These are phyloP conservation scores for Alternaria ethzedia DNA, from an alignment of 2,329 filamentous ascomycete genomes.

Conservation along the genomic window DNA sequence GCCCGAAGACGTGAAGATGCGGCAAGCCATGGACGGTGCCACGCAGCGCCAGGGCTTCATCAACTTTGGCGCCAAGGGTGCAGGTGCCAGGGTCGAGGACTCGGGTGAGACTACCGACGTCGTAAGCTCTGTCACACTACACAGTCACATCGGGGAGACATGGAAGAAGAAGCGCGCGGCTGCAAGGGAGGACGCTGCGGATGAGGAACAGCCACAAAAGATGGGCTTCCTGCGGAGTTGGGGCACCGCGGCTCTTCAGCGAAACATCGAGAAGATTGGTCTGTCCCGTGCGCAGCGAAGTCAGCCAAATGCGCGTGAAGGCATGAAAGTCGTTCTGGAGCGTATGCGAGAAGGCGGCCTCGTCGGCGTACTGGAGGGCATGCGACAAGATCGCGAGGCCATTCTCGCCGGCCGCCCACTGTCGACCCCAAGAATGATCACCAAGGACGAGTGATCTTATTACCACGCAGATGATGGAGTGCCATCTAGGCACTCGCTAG, in stretches of 20 bases:
- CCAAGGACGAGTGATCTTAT: conserved; percentile 28
- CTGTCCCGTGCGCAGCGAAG: conserved; percentile 79
- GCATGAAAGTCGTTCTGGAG: conserved; percentile 82
- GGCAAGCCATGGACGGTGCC: conserved; percentile 40
- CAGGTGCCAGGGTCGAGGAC: conserved; percentile 38
- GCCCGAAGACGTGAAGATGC: conserved; percentile 33
- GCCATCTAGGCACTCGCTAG: neutral
- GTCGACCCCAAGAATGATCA: conserved; percentile 15
- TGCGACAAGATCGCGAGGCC: conserved; percentile 65
- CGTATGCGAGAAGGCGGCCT: conserved; percentile 70
- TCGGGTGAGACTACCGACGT: conserved; percentile 65
- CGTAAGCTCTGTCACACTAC: conserved; percentile 75
- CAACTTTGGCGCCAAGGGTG: conserved; percentile 29
- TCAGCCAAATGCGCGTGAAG: conserved; percentile 79
- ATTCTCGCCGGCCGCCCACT: conserved; percentile 37
- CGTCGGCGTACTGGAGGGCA: conserved; percentile 73
- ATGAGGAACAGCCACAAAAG: conserved; percentile 57
- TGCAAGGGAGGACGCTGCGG: conserved; percentile 47
- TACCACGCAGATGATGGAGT: neutral
- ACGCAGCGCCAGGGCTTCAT: conserved; percentile 43
- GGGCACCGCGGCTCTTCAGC: conserved; percentile 74
- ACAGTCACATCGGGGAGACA: conserved; percentile 73
- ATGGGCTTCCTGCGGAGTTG: conserved; percentile 66
- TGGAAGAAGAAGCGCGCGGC: conserved; percentile 58
- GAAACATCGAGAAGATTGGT: conserved; percentile 79